Evolutionary conservation across 2,329 filamentous ascomycete genomes (phyloP), one percentile per base, ranked within the genome.

Genomic region (Aspergillus viridinutans): DNA sequence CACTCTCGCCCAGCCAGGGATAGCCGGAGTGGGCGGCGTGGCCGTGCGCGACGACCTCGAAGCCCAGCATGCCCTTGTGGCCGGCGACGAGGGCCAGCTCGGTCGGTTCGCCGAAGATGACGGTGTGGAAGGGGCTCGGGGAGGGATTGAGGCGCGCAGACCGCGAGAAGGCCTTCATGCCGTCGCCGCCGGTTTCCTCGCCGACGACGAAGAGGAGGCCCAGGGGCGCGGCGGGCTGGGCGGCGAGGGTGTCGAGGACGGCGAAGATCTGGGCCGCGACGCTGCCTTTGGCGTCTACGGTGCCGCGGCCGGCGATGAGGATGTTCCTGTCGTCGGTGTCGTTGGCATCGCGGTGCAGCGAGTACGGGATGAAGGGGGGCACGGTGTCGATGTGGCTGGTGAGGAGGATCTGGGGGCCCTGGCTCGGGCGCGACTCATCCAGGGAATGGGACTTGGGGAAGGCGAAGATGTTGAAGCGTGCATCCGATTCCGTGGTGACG

Each of bases 61-160:
- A 88, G 48, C 82, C 82, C 3, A 92, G 72, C 56, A 87, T 89
- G 43, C 94, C 93, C 78, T 99, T 97, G 80, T 97, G 93, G 2
- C 93, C 94, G 55, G 90, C 87, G 0, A 91, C 92, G 21, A 97
- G 86, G 73, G 89, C 90, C 64, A 87, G 84, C 67, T 96, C 91
- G 0, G 94, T 99, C 0, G 93, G 93, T 72, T 99, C 94, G 43
- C 94, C 93, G 68, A 97, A 97, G 67, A 94, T 89, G 66, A 90
- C 86, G 3, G 90, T 85, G 35, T 87, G 81, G 78, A 85, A 87
- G 20, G 63, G 64, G 17, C 57, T 77, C 68, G 45, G 72, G 64
- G 35, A 81, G 9, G 69, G 53, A 60, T 52, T 76, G 66, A 85
- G 80, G 73, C 81, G 66, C 58, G 73, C 42, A 64, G 79, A 79